phyloP scores from a whole-genome alignment of 495 filamentous ascomycete genomes.

The Jackrogersella multiformis region DNA sequence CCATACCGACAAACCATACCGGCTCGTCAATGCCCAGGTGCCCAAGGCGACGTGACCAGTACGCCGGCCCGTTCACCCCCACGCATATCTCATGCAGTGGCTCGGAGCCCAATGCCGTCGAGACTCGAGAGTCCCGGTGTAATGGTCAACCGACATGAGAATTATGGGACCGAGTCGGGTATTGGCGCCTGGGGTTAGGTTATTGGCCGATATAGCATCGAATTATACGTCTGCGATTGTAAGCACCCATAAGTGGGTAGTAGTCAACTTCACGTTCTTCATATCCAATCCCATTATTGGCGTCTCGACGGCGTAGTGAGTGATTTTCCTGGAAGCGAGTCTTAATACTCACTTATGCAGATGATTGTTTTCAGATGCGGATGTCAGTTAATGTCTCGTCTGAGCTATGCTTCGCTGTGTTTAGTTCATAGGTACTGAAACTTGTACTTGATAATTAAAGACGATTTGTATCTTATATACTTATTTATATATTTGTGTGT shows the following conservation, averaged over 20 bases:
- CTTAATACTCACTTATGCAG: background rate
- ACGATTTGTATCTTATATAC: no score
- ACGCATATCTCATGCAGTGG: background rate
- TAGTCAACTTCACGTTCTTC: background rate
- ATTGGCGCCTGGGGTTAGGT: background rate
- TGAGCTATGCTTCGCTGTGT: background rate
- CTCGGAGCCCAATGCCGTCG: background rate
- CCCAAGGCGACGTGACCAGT: slow-evolving; percentile 30
- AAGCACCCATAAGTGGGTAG: background rate
- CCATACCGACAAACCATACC: no score
- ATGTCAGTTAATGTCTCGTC: background rate
- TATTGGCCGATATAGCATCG: background rate
- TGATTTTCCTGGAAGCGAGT: background rate
- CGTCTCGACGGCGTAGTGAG: background rate
- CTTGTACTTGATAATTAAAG: background rate
- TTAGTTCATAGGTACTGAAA: background rate
- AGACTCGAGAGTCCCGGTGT: slow-evolving; percentile 1
- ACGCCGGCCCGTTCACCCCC: slow-evolving; percentile 24
- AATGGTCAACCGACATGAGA: slow-evolving; percentile 27
- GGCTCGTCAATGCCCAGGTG: slow-evolving; percentile 27
- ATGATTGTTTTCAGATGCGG: background rate
- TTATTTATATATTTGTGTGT: no score
- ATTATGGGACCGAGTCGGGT: background rate
- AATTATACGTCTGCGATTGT: background rate
- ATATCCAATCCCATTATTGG: background rate